Conservation (phyloP, 805 yeast species). For the Starmerella khaoyaiensis region DNA sequence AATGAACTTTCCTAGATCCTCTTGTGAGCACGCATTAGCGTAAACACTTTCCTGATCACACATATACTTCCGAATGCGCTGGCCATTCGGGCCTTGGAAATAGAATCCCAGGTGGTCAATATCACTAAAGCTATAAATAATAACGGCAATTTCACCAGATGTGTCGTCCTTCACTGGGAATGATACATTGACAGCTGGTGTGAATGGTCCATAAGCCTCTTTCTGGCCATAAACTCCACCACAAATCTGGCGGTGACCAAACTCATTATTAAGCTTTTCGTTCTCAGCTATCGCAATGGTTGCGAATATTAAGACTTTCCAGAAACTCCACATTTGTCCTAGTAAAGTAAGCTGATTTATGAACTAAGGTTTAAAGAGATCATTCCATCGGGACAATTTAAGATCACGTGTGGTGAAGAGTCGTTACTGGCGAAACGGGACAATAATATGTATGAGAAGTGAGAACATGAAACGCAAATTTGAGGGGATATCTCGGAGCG, state of each 20-base stretch:
- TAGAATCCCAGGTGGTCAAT: slow-evolving; percentile 49
- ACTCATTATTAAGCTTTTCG: slow-evolving; percentile 30
- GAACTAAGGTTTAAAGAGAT: no score
- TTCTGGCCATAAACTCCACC: slow-evolving; percentile 78
- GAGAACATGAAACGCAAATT: no score
- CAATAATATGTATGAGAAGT: no score
- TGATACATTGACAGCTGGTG: slow-evolving; percentile 14
- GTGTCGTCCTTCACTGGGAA: slow-evolving; percentile 14
- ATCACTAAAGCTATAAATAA: slow-evolving; percentile 77
- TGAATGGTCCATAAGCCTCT: slow-evolving; percentile 65
- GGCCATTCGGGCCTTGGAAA: slow-evolving; percentile 31
- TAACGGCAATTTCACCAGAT: slow-evolving; percentile 38
- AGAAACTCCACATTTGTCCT: background rate
- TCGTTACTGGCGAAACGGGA: no score
- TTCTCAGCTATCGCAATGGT: background rate
- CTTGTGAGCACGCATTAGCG: slow-evolving; percentile 40
- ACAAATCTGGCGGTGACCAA: slow-evolving; percentile 53
- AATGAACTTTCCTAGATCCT: slow-evolving; percentile 51
- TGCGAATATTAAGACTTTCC: background rate
- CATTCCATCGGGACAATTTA: no score
- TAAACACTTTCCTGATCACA: slow-evolving; percentile 64
- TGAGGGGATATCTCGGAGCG: no score
- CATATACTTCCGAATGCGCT: slow-evolving; percentile 38
- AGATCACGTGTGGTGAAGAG: no score
- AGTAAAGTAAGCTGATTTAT: no score